A percentile compares a stretch with the other conserved stretches of the same genome.
Evolutionary conservation across 352 stramenopile species (phyloP).

Genomic region (Phytophthora lateralis): DNA sequence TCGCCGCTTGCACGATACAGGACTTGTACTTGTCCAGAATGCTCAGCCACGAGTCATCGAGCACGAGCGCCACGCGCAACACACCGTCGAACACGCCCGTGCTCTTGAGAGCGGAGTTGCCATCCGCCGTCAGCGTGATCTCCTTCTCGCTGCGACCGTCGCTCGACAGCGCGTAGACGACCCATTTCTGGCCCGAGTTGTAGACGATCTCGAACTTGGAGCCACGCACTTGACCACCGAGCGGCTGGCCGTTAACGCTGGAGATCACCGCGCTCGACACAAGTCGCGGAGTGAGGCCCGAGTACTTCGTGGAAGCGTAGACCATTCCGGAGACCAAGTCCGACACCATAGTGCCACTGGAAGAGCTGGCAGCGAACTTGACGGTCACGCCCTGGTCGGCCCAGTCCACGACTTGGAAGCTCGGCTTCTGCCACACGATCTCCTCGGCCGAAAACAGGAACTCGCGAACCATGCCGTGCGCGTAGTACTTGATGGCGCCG

Average conservation of each 20-base stretch:
- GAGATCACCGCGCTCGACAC: slow-evolving; percentile 46
- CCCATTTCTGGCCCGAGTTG: slow-evolving; percentile 64
- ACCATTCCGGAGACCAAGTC: slow-evolving; percentile 72
- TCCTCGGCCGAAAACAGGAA: slow-evolving; percentile 61
- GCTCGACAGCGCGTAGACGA: slow-evolving; percentile 54
- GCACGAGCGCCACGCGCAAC: slow-evolving; percentile 48
- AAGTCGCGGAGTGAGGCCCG: slow-evolving; percentile 46
- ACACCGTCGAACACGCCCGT: slow-evolving; percentile 49
- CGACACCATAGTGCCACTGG: slow-evolving; percentile 43
- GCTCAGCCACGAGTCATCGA: slow-evolving; percentile 42
- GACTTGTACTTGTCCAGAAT: slow-evolving; percentile 55
- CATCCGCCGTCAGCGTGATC: slow-evolving; percentile 47
- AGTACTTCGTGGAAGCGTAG: slow-evolving; percentile 59
- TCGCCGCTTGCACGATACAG: slow-evolving; percentile 51
- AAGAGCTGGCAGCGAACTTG: slow-evolving; percentile 38
- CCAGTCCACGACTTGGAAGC: slow-evolving; percentile 62
- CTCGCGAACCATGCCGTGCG: slow-evolving; percentile 53
- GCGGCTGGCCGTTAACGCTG: slow-evolving; percentile 47
- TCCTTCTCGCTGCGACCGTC: slow-evolving; percentile 46
- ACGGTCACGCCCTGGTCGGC: slow-evolving; percentile 61
- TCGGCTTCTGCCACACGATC: slow-evolving; percentile 45
- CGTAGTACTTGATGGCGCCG: slow-evolving; percentile 57
- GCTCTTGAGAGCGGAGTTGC: slow-evolving; percentile 41
- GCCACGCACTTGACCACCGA: slow-evolving; percentile 29
- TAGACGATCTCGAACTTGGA: slow-evolving; percentile 60